These are phyloP conservation scores for Trametes pubescens DNA, from an alignment of 1,284 basidiomycete species.

Conservation along the genomic window DNA sequence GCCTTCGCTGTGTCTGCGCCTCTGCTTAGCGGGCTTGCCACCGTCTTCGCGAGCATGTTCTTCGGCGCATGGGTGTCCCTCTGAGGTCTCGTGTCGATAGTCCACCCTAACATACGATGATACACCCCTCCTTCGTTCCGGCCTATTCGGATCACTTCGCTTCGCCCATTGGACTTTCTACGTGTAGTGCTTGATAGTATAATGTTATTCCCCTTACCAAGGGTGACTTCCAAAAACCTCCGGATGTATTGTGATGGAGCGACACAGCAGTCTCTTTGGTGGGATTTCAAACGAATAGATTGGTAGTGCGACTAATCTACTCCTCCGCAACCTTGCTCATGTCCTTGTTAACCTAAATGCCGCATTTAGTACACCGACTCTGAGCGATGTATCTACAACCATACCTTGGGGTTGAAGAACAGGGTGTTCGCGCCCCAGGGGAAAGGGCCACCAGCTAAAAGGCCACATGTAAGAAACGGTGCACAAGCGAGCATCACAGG, in stretches of 20 bases:
- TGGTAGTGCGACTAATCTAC: constrained; percentile 32
- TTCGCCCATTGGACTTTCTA: too few relatives aligned
- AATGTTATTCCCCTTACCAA: background rate
- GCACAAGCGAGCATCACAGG: too few relatives aligned
- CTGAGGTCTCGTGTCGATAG: constrained; percentile 35
- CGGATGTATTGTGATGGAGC: too few relatives aligned
- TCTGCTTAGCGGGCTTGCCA: constrained; percentile 50
- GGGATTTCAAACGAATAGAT: constrained; percentile 1
- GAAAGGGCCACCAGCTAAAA: constrained; percentile 62
- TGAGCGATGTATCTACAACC: constrained; percentile 30
- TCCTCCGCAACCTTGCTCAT: constrained; percentile 52
- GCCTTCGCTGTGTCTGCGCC: constrained; percentile 46
- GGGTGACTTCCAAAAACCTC: background rate
- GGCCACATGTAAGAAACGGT: background rate
- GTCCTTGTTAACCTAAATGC: constrained; percentile 66
- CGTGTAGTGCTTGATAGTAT: background rate
- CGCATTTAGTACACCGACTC: background rate
- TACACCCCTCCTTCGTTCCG: constrained; percentile 11
- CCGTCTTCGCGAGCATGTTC: constrained; percentile 52
- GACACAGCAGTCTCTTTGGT: background rate
- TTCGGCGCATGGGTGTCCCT: constrained; percentile 51
- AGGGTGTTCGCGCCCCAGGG: constrained; percentile 85
- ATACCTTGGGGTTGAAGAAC: constrained; percentile 81
- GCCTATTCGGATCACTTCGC: too few relatives aligned
- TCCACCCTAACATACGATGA: background rate